Evolutionary conservation across 805 yeast species (phyloP).

Genomic region (Starmerella stellata): DNA sequence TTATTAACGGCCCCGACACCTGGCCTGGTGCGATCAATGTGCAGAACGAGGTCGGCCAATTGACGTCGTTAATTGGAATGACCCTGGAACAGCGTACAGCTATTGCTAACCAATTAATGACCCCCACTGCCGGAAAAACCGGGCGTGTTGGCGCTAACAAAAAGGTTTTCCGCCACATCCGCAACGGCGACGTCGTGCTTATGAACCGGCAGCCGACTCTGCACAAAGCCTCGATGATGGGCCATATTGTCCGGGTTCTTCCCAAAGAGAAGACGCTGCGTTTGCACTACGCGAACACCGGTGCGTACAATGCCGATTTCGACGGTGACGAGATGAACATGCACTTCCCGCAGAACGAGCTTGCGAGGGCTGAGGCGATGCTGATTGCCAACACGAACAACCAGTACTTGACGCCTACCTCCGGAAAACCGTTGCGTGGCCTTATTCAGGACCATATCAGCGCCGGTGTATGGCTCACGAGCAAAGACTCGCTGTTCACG

Average conservation of each 20-base stretch:
- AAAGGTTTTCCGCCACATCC: constrained; percentile 86
- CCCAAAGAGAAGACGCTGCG: constrained; percentile 96
- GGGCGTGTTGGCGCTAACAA: constrained; percentile 37
- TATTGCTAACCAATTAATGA: constrained; percentile 77
- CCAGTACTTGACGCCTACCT: constrained; percentile 93
- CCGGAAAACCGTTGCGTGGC: constrained; percentile 97
- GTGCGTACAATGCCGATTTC: constrained; percentile 96
- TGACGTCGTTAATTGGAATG: constrained; percentile 73
- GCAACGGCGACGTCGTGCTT: constrained; percentile 82
- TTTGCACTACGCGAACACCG: constrained; percentile 95
- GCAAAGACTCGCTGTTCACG: constrained; percentile 76
- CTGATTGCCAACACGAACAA: constrained; percentile 92
- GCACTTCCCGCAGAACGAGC: constrained; percentile 98
- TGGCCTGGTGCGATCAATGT: constrained; percentile 99
- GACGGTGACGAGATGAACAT: constrained; percentile 99
- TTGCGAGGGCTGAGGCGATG: constrained; percentile 90
- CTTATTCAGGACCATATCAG: constrained; percentile 96
- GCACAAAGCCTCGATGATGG: constrained; percentile 99
- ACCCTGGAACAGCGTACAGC: constrained; percentile 86
- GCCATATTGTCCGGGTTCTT: constrained; percentile 88
- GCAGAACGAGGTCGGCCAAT: constrained; percentile 84
- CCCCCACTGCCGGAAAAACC: constrained; percentile 33
- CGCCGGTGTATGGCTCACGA: constrained; percentile 97
- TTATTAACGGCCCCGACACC: constrained; percentile 87
- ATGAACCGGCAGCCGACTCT: constrained; percentile 99